Evolutionary conservation across 2,329 filamentous ascomycete species (phyloP), one percentile per base, ranked within the genome.

Genomic region (Diaporthe helianthi): DNA sequence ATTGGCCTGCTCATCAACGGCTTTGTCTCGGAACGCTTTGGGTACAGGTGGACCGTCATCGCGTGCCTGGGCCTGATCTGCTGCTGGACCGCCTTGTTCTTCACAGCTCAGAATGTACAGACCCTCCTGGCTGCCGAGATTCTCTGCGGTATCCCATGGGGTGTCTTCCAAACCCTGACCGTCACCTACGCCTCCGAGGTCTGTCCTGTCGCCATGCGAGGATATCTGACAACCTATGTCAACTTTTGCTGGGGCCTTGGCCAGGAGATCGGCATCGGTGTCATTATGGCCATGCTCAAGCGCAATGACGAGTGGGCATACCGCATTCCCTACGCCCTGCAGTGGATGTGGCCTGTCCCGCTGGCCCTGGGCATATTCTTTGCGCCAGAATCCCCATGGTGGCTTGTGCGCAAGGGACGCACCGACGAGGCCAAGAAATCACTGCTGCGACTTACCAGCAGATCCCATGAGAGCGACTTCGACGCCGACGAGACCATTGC

Each of bases 401-500:
- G 90, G 90, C 84, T 93, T n/a, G 89, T 93, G 53, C 88, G 91
- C 47, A 87, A 85, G 75, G 89, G 88, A 41, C 84, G 84, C 44
- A 80, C 88, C 47, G 86, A 89, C 10, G 89, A 92, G 19, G 91
- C 91, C 36, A 92, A 92, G 80, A 80, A 82, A 55, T 82, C 90
- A 1, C 84, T 93, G 24, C 81, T 90, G 60, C 88, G 90, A 4
- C 82, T 93, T 24, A 92, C 90, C 6, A 90, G 85, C 74, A 74
- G 84, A 17, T 82, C 89, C 72, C 83, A 83, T 66, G 90, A 93
- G 71, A 90, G 88, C 0, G 86, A 91, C 71, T 94, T 96, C 74
- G 88, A 97, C 75, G 87, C 92, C 13, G 92, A 97, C 72, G 93
- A 96, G 80, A 96, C 93, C 0, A 85, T 97, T 61, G 90, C 92